Evolutionary conservation across 192 early-diverging fungal genomes (phyloP), one percentile per base, ranked within the genome.

Genomic region (Entomortierella chlamydospora): DNA sequence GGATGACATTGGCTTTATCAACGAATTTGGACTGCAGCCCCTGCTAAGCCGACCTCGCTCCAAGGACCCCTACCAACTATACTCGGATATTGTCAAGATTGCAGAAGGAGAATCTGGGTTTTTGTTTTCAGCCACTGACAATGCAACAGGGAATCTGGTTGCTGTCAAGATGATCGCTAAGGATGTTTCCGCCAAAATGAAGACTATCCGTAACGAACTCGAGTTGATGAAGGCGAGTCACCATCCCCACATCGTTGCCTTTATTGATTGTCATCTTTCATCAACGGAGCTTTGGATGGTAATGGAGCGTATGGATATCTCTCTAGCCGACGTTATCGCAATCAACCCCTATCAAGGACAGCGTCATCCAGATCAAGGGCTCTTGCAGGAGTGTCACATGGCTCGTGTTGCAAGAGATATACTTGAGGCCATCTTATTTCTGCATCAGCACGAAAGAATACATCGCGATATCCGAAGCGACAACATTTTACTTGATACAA

Each of bases 271-370:
- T 23, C 97, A 94, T 71, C 81, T 94, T 61, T 87, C 93, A 17
- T 84, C 88, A 60, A 87, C 87, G 23, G 96, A 98, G 37, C 84
- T 99, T 67, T 99, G 98, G 98, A 81, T 99, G 37, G 93, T 98
- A 29, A 96, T 98, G 95, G 98, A 99, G 80, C 94, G 91, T 71
- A 99, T 99, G 98, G 98, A 99, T 54, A 95, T 97, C 20, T 91
- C 97, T 13, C 83, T 99, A 57, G 98, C 96, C n/a, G 97, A 99
- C 66, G 90, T 98, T n/a, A 97, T 99, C 68, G 92, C 92, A 70
- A 94, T 96, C 85, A 92, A 89, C 73, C 84, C 86, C 8, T 77
- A 64, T 20, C 52, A 51, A 18, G 73, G 73, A 15, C 73, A 77
- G n/a, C 66, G 55, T 15, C 61, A 83, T 45, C 63, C 71, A 23